These are phyloP conservation scores for Lomentospora prolificans DNA, from an alignment of 2,329 filamentous ascomycete species.

Conservation along the genomic window DNA sequence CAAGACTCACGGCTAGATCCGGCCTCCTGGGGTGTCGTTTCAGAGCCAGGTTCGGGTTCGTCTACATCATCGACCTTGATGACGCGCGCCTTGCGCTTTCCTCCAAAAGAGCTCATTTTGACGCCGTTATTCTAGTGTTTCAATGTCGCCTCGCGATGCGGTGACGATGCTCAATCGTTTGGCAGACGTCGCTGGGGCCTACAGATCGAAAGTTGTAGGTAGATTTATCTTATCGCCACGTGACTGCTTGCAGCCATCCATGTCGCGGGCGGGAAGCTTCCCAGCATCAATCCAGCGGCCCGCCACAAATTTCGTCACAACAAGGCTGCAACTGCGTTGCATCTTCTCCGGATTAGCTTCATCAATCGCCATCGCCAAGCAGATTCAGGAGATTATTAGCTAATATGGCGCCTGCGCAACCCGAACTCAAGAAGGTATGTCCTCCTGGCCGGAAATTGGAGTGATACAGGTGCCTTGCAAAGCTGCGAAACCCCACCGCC, in stretches of 20 bases:
- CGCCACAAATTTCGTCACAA: slow-evolving; percentile 1
- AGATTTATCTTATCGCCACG: slow-evolving; percentile 38
- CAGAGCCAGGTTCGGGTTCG: slow-evolving; percentile 23
- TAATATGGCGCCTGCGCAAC: slow-evolving; percentile 95
- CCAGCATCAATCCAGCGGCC: neutral
- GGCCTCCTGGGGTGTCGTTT: neutral
- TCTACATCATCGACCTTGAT: slow-evolving; percentile 63
- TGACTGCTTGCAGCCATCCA: slow-evolving; percentile 25
- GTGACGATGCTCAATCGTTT: neutral
- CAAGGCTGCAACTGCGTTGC: neutral
- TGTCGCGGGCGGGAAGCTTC: neutral
- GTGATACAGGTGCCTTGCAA: neutral
- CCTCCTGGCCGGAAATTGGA: neutral
- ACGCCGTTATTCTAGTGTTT: too few species aligned
- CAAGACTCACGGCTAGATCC: slow-evolving; percentile 2
- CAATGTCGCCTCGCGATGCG: neutral
- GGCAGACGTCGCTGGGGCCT: too few species aligned
- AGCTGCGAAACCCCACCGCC: neutral
- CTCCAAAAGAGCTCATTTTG: slow-evolving; percentile 43
- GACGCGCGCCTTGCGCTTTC: slow-evolving; percentile 63
- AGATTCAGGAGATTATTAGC: slow-evolving; percentile 13
- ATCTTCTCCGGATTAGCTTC: neutral
- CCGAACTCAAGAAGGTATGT: slow-evolving; percentile 91
- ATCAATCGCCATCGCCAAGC: neutral
- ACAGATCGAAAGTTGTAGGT: neutral